These are phyloP conservation scores for Eimeria brunetti DNA, from an alignment of 169 alveolate genomes.

Conservation along the genomic window DNA sequence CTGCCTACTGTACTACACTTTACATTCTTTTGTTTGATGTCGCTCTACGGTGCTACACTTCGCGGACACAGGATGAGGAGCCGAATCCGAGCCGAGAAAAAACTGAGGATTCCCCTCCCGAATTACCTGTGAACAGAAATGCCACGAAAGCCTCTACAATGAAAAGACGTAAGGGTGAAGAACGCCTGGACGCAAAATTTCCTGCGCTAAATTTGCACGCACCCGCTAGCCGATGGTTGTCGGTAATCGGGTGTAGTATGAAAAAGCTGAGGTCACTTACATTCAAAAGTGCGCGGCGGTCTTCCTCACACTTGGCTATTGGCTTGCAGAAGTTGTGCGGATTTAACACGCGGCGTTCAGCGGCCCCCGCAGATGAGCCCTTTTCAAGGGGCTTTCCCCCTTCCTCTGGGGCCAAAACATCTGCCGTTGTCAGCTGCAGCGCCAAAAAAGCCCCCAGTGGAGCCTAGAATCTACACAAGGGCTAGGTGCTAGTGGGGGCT, in stretches of 20 bases:
- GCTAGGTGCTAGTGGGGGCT: not conserved
- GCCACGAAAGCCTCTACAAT: not conserved
- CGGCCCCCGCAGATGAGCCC: not conserved
- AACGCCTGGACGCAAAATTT: not conserved
- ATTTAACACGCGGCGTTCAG: slow-evolving; percentile 12
- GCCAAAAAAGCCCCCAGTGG: not conserved
- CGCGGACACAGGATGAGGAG: slow-evolving; percentile 81
- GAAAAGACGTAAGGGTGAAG: not conserved
- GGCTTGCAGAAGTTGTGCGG: slow-evolving; percentile 85
- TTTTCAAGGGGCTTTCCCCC: not conserved
- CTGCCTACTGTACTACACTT: slow-evolving; percentile 2
- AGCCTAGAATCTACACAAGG: not conserved
- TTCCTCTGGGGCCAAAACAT: slow-evolving; percentile 55
- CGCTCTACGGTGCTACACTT: not conserved
- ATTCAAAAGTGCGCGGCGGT: slow-evolving; percentile 78
- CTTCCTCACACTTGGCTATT: slow-evolving; percentile 76
- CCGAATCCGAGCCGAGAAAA: slow-evolving; percentile 84
- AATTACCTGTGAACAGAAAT: slow-evolving; percentile 62
- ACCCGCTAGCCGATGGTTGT: not conserved
- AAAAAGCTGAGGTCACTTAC: slow-evolving; percentile 43
- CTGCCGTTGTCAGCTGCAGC: slow-evolving; percentile 75
- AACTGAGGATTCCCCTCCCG: slow-evolving; percentile 80
- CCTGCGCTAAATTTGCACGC: not conserved
- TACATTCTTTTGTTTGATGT: not conserved
- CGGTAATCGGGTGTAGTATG: not conserved